Evolutionary conservation across 371 early-diverging fungal genomes (phyloP).

Genomic region (Choanephora cucurbitarum): DNA sequence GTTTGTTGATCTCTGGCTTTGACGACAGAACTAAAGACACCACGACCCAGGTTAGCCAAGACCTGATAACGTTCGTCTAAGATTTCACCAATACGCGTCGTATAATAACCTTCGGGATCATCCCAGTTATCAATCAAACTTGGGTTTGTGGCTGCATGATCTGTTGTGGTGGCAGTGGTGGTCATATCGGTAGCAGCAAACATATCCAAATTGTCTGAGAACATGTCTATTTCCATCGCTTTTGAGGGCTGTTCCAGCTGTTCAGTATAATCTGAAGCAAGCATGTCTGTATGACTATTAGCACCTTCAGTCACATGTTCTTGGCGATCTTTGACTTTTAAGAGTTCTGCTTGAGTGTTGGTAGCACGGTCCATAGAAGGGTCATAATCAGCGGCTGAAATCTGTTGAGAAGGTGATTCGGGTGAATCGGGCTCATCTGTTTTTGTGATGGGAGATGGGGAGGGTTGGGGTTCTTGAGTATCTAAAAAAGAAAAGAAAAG

Average conservation of each 20-base stretch:
- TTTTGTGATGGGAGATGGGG: background rate
- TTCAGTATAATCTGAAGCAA: conserved; percentile 64
- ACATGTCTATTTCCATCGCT: conserved; percentile 72
- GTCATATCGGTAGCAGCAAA: conserved; percentile 39
- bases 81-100: conserved; percentile 83
- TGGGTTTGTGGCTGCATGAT: conserved; percentile 45
- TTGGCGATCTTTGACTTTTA: conserved; percentile 57
- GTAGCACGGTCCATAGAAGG: conserved; percentile 58
- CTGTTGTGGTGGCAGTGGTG: conserved; percentile 8
- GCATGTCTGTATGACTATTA: conserved; percentile 58
- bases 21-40: conserved; percentile 94
- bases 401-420: conserved; percentile 44
- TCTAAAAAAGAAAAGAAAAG: no score
- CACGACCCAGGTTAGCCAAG: conserved; percentile 83
- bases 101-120: conserved; percentile 96
- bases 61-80: conserved; percentile 87
- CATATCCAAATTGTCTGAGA: conserved; percentile 69
- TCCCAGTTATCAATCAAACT: conserved; percentile 89
- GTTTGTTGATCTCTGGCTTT: conserved; percentile 76
- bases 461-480: conserved; percentile 8
- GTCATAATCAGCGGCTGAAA: conserved; percentile 80
- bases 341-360: conserved; percentile 49
- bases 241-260: conserved; percentile 33
- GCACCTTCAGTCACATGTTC: conserved; percentile 38
- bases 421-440: conserved; percentile 4